Evolutionary conservation across 208 protist genomes (phyloP).

Genomic region (Crithidia brevicula): DNA sequence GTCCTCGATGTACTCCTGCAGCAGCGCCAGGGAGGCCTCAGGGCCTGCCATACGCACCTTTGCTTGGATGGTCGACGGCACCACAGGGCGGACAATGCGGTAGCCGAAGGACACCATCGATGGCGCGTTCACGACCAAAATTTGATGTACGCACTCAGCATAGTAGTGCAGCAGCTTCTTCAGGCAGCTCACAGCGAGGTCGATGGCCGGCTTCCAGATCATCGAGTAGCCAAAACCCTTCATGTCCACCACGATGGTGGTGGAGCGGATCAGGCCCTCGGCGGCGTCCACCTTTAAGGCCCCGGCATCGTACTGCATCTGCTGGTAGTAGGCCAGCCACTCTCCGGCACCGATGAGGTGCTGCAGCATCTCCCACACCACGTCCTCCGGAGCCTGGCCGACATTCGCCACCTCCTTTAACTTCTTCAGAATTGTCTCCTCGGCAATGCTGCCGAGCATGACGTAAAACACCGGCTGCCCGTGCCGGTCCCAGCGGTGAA

Average conservation of each 20-base stretch:
- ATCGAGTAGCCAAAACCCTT: conserved; percentile 58
- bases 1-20: conserved; percentile 54
- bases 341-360: conserved; percentile 27
- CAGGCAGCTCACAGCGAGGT: conserved; percentile 41
- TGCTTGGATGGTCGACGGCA: conserved; percentile 36
- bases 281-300: conserved; percentile 22
- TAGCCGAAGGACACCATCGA: conserved; percentile 63
- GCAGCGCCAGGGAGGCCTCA: conserved; percentile 33
- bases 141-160: conserved; percentile 54
- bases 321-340: conserved; percentile 34
- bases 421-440: conserved; percentile 25
- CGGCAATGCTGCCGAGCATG: conserved; percentile 39
- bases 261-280: conserved; percentile 39
- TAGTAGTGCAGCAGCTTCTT: conserved; percentile 47
- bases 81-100: conserved; percentile 38
- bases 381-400: conserved; percentile 15
- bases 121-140: conserved; percentile 63
- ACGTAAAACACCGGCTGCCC: conserved; percentile 54
- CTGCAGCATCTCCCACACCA: conserved; percentile 32
- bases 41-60: conserved; percentile 55
- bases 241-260: conserved; percentile 60
- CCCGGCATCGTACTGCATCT: conserved; percentile 24
- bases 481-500: conserved; percentile 57
- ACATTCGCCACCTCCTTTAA: conserved; percentile 34
- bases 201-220: conserved; percentile 66